Evolutionary conservation across 331 rosid genomes (phyloP), one percentile per base, ranked within the genome.

Genomic region (Pyrus hybrid): DNA sequence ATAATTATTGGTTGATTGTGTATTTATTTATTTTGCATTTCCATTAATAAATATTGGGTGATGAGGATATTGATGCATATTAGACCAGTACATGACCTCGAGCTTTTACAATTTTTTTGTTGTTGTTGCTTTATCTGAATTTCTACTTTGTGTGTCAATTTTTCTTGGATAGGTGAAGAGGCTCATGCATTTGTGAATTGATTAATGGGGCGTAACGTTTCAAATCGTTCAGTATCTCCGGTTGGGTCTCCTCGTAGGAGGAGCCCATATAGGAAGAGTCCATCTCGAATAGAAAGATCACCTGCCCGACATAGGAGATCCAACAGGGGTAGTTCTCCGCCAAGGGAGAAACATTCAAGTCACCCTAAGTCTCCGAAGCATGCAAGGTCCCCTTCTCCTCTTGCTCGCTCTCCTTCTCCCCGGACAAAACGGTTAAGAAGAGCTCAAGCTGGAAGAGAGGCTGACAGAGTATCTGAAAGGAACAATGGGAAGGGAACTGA

Each of bases 391-490:
- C 70, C 65, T 43, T 87, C 96, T 64, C 93, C 92, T 58, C 67
- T 51, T 51, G n/a, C 70, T 30, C 88, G 73, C 9, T 93, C 97
- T 68, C 88, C 85, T 41, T 90, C 97, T 72, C 93, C 97, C 2
- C 85, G 89, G 51, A 80, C 97, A 13, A 93, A 90, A 79, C 81
- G 96, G 77, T 72, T 87, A 77, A 90, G 73, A 84, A 86, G 65
- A 87, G 82, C 73, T 67, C 87, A 81, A 67, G 33, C 73, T 32
- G 88, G 37, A 67, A 79, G 75, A 73, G 83, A 49, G 66, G 13
- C 80, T 41, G 80, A 54, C 45, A 82, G 53, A 73, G 79, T 62
- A 35, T 58, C 29, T 67, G 88, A 81, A 61, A 79, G 67, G 80
- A 78, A 18, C 67, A 85, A 72, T 13, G 76, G 75, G 20, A 73